Base-by-base conservation (phyloP, 2,329 filamentous ascomycete species). In the Epichloe baconii region DNA sequence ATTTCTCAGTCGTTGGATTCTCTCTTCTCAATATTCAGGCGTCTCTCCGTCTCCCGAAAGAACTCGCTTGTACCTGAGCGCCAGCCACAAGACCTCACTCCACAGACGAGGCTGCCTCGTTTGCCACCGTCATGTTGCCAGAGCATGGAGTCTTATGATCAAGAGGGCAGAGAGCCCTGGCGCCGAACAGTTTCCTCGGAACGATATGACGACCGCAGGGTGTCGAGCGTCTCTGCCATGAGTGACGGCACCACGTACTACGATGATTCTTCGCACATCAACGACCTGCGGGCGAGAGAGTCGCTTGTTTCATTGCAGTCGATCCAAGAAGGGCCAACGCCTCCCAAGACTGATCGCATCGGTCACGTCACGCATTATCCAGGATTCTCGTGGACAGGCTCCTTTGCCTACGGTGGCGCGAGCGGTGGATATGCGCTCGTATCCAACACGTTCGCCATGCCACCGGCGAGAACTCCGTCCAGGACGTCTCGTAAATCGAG, bases 161-260 rank as follows among this genome's bases (percentile, higher is more conserved):
- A 62, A 49, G 53, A 57, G 52, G 59, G 59, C 58, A 57, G 58
- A 52, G 58, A 67, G 54, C 59, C 61, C 53, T 61, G 56, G 53
- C 57, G 57, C 19, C 48, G 12, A 44, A 26, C 10, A 45, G 42
- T 37, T 34, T 21, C 42, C 35, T 12, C 42, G 6, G 48, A 31
- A 21, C 34, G 37, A 5, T 21, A 40, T 23, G 36, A 15, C 35
- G 19, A 34, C 23, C 17, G 35, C 7, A 31, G 42, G 15, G 21
- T 8, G 35, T 69, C 68, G 37, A 65, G 58, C 55, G 52, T 68
- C 53, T 65, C 66, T 35, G 57, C 66, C n/a, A 57, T 63, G 51
- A 62, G 55, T 52, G 64, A 64, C 47, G 57, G 61, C 26, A 52
- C 59, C 37, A 57, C 54, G 49, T 57, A 59, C 6, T 61, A 66